A percentile compares a stretch with the other conserved stretches of the same genome.
These are phyloP conservation scores for Rhodamnia rubescens DNA, from an alignment of 345 rosid genomes.

Conservation along the genomic window DNA sequence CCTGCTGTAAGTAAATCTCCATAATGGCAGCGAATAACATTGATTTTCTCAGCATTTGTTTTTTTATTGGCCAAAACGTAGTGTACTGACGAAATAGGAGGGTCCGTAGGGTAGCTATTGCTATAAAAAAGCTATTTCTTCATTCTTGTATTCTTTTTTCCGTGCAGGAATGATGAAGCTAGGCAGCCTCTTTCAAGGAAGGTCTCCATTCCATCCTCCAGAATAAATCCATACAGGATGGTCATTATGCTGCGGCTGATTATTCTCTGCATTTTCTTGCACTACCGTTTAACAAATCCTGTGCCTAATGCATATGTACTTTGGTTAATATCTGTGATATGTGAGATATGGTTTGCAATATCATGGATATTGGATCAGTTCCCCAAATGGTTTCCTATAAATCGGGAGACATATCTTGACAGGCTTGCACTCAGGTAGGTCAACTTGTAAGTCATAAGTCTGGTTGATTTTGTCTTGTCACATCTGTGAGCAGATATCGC, in stretches of 20 bases:
- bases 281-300: conserved; percentile 78
- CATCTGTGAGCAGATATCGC: neutral
- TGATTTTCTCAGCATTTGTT: neutral
- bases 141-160: neutral
- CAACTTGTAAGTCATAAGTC: neutral
- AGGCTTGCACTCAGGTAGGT: conserved; percentile 71
- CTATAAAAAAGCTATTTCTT: neutral
- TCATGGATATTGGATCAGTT: conserved; percentile 97
- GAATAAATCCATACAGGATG: conserved; percentile 89
- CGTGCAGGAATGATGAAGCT: conserved; percentile 70
- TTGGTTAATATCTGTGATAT: conserved; percentile 85
- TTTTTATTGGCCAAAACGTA: neutral
- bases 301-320: conserved; percentile 65
- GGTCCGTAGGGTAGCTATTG: neutral
- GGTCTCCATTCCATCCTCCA: conserved; percentile 74
- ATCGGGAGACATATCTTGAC: conserved; percentile 88
- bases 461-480: neutral
- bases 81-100: neutral
- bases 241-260: conserved; percentile 75
- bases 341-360: conserved; percentile 94
- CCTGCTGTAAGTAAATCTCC: neutral
- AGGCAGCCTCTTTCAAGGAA: conserved; percentile 90
- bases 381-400: conserved; percentile 88
- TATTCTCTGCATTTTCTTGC: conserved; percentile 69
- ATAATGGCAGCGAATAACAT: neutral